Base-by-base conservation (phyloP, 495 filamentous ascomycete species). In the Hypoxylon perforatum region DNA sequence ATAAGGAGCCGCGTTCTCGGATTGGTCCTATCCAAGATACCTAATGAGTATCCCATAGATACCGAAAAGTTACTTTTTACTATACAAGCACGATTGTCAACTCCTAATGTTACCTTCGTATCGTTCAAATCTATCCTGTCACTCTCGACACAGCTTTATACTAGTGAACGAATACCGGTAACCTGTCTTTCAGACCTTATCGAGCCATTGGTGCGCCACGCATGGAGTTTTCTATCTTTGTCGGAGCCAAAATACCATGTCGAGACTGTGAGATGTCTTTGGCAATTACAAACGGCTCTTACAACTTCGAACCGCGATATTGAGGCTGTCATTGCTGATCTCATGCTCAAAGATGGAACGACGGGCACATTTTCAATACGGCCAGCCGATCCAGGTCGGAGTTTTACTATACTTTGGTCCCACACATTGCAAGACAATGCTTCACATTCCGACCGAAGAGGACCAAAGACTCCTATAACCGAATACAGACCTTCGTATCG, bases 211-310 rank as follows among this genome's bases (percentile, higher is more conserved):
- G 87, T 95, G 12, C 82, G 80, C 12, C 82, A 87, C 59, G 80
- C 94, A 0, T 98, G 94, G 94, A 65, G 78, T 21, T 93, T 90
- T 72, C 79, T 97, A 33, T 92, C 92, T 0, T 88, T 92, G 19
- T 78, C 88, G 17, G 89, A 88, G 57, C 94, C 93, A 0, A 96
- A 96, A 71, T 94, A 94, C 65, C 95, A 97, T 73, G 92, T 98
- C 19, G 94, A 98, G 75, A 88, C 92, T 33, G 92, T 96, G 46
- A 90, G 91, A 49, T 91, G 87, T 63, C 77, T 98, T 12, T 96
- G 94, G 91, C 86, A 91, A 49, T 78, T 98, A 42, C 92, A 98
- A 67, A 86, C 86, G 0, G 84, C 78, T 8, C 72, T 87, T 9
- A 75, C 78, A n/a, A 65, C 72, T 0, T 75, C 76, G 0, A 84